A percentile compares a stretch with the other conserved stretches of the same genome.
phyloP scores from a whole-genome alignment of 352 stramenopile genomes.

The Saprolegnia parasitica region DNA sequence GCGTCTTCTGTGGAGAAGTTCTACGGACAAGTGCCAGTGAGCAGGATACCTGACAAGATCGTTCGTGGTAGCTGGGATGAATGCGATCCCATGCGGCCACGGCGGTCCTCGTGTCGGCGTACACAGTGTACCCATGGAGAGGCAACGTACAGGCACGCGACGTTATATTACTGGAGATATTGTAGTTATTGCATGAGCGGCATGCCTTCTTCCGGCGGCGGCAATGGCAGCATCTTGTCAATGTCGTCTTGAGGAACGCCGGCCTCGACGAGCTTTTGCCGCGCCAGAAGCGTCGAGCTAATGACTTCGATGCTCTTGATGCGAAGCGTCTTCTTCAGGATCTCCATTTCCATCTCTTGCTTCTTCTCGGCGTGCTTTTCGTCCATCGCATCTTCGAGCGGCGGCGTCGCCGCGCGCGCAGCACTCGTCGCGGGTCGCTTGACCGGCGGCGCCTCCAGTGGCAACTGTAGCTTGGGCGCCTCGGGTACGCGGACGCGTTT shows the following conservation, averaged over 20 bases:
- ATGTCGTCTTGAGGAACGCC: constrained; percentile 19
- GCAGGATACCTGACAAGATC: no score
- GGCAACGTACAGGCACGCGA: neutral
- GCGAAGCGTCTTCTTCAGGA: constrained; percentile 18
- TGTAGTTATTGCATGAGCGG: neutral
- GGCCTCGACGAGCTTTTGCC: constrained; percentile 26
- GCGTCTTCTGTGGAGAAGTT: no score
- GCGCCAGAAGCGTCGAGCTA: constrained; percentile 14
- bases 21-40: no score
- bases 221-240: constrained; percentile 20
- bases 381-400: neutral
- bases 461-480: neutral
- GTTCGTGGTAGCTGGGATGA: no score
- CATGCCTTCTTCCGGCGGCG: neutral
- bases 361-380: constrained; percentile 14
- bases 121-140: no score
- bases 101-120: no score
- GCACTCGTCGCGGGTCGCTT: neutral
- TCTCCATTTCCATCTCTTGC: constrained; percentile 22
- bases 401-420: no score
- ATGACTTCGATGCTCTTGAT: constrained; percentile 30
- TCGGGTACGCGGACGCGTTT: constrained; percentile 8
- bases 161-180: neutral
- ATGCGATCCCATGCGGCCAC: no score
- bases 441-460: neutral